Evolutionary conservation across 1,284 basidiomycete species (phyloP), one percentile per base, ranked within the genome.

Genomic region (Mycena sp.): DNA sequence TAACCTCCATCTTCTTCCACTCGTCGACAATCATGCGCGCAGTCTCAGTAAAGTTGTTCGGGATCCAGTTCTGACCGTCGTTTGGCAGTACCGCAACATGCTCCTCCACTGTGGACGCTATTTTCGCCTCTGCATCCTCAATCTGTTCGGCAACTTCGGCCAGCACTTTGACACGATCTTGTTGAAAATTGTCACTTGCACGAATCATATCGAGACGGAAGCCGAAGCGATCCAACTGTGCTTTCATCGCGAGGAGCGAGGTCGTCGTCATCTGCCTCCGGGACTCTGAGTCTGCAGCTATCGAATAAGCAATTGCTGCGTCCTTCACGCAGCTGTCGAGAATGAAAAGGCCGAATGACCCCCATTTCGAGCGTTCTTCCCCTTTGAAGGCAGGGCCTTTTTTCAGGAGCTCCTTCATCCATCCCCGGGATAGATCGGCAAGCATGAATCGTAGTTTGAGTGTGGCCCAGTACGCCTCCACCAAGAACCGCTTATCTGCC

Each of bases 401-500:
- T 3, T 30, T 25, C 14, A 41, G 19, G 32, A 69, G 38, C 21
- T 66, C 54, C 25, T 69, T 65, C 44, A 77, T 65, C 71, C 74
- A 73, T 11, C 68, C 64, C 28, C 70, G 64, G 0, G 78, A 79
- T 41, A 85, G 69, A 23, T 80, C 73, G 2, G 73, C 80, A 16
- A 87, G 70, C 11, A 72, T 72, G 64, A 84, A 76, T 0, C 85
- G 81, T 16, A 86, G 69, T 14, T 81, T 73, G 54, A 87, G 71
- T 6, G 80, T 77, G 1, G 74, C 61, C 79, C 82, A 83, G 67
- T 86, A 80, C 0, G 84, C 84, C 69, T 88, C 86, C 12, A 86
- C 80, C 23, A 80, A 69, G 73, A 83, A 87, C n/a, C 84, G 79
- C 45, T 78, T 79, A 72, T 87, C 85, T 0, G 84, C 85, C 6